Base-by-base conservation (phyloP, 2,329 filamentous ascomycete species). In the Fusarium mangiferae region DNA sequence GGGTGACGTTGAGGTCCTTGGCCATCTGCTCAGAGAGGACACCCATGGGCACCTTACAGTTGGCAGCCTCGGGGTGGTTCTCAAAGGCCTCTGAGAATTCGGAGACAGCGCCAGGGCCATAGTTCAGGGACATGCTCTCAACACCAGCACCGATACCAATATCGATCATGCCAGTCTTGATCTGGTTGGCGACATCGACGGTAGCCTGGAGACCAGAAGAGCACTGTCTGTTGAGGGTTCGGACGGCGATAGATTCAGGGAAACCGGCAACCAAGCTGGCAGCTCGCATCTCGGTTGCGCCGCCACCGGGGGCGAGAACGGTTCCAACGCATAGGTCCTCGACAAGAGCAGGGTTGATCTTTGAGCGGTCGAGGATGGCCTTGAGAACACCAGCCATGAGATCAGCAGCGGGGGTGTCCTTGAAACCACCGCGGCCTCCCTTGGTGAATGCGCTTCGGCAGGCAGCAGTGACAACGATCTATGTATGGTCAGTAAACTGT, bases 41-140 rank as follows among this genome's bases (percentile, higher is more conserved):
- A 78, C 96, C 96, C 96, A 98, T 98, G 82, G 95, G 92, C 7
- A 98, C 96, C 86, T 97, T 98, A 91, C 96, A 99, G 89, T 98
- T 97, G 79, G 93, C 93, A 30, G 95, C 90, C 81, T 96, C 92
- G 74, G 90, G 88, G 87, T 96, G 89, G 78, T 87, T 89, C 81
- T 98, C 94, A 73, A 98, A 91, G 60, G 94, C 89, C 56, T 97
- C 94, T 36, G 94, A 96, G 89, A 98, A 98, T 84, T 98, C 96
- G 71, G 92, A 90, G 22, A 98, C 96, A 70, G 96, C 96, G 49
- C 87, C 88, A 30, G 96, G 95, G 39, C 96, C 96, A 82, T 98
- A 98, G 81, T 98, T 93, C 66, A 88, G 88, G 80, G 90, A 94
- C 96, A 99, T 99, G 87, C 93, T 96, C 90, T 99, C 96, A 30